Evolutionary conservation across 2,329 filamentous ascomycete genomes (phyloP).

Genomic region (Drechslerella coelobrocha): DNA sequence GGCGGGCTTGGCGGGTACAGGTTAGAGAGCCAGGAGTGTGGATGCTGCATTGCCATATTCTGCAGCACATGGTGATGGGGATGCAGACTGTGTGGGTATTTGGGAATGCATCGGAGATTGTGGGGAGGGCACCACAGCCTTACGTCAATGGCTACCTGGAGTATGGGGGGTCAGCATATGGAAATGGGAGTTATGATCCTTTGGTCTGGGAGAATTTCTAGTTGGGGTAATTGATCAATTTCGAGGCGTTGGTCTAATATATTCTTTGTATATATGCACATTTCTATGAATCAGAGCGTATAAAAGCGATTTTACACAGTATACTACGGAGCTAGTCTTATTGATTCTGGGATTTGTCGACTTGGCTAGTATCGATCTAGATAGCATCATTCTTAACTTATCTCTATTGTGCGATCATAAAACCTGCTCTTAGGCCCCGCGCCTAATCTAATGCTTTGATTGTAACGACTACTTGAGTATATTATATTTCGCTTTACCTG

Average conservation of each 20-base stretch:
- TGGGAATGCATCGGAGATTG: slow-evolving; percentile 58
- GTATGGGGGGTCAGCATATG: slow-evolving; percentile 62
- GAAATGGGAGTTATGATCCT: slow-evolving; percentile 58
- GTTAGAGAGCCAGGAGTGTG: slow-evolving; percentile 65
- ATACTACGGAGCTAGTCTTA: no score
- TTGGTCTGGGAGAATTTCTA: slow-evolving; percentile 53
- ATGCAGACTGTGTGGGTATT: slow-evolving; percentile 61
- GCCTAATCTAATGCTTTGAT: neutral
- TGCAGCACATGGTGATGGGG: slow-evolving; percentile 68
- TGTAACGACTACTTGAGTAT: no score
- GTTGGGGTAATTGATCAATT: neutral
- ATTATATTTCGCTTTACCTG: slow-evolving; percentile 7
- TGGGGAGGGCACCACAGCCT: slow-evolving; percentile 56
- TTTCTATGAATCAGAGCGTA: no score
- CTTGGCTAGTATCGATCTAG: no score
- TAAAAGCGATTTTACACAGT: no score
- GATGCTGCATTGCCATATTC: slow-evolving; percentile 69
- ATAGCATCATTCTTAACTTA: no score
- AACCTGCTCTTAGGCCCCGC: neutral
- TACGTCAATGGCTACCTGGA: slow-evolving; percentile 60
- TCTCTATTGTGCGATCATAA: no score
- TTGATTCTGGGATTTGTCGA: no score
- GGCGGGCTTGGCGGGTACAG: slow-evolving; percentile 68
- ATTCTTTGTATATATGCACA: no score
- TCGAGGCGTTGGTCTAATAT: no score